Conservation (phyloP, 257 asterid species). For the Linderniella brevidens region DNA sequence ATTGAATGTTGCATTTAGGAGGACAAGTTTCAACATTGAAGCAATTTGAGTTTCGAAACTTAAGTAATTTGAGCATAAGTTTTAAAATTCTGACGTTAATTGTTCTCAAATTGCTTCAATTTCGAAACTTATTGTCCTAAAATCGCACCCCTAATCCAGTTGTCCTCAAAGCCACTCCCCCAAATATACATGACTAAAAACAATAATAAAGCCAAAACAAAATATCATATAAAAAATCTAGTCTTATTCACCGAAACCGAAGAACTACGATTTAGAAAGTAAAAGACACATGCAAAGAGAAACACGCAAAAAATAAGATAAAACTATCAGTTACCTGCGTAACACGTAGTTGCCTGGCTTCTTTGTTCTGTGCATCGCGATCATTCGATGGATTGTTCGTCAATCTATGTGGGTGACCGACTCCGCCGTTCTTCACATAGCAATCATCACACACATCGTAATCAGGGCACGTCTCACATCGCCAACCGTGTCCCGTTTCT, state of each 20-base stretch:
- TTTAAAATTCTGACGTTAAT: no score
- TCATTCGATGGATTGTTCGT: slow-evolving; percentile 80
- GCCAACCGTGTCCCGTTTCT: slow-evolving; percentile 98
- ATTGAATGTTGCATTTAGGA: no score
- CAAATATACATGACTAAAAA: no score
- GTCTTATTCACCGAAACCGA: background rate
- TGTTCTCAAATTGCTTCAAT: no score
- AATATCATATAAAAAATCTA: background rate
- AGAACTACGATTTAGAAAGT: background rate
- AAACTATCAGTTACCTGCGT: slow-evolving; percentile 69
- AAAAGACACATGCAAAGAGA: background rate
- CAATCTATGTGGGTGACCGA: slow-evolving; percentile 77
- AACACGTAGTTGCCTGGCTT: slow-evolving; percentile 81
- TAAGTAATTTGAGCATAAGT: no score
- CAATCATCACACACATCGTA: slow-evolving; percentile 81
- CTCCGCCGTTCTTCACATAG: slow-evolving; percentile 69
- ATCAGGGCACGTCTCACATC: slow-evolving; percentile 88
- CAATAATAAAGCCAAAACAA: no score
- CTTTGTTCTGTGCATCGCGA: slow-evolving; percentile 85
- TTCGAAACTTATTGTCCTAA: no score
- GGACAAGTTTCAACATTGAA: no score
- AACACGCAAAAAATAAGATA: background rate
- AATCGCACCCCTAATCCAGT: no score
- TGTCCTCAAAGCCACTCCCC: no score
- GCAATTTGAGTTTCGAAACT: no score